Conservation (phyloP, 2,329 filamentous ascomycete genomes). For the Calonectria pseudoreteaudii region DNA sequence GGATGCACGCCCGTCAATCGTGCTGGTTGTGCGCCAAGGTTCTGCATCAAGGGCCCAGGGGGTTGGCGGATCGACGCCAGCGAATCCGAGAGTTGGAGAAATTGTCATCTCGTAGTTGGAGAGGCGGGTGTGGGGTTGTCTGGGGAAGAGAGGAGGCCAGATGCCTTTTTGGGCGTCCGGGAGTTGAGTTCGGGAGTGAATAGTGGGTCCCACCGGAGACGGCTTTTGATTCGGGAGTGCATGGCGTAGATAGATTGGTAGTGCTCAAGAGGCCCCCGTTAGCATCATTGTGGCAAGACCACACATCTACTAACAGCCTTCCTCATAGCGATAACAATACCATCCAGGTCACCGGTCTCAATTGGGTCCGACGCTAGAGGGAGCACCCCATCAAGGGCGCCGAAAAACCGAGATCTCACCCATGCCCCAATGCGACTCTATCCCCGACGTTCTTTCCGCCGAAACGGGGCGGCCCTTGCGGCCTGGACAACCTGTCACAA, state of each 20-base stretch:
- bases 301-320: neutral
- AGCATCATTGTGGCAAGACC: neutral
- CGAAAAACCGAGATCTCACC: constrained; percentile 18
- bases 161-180: constrained; percentile 42
- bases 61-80: constrained; percentile 21
- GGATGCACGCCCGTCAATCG: neutral
- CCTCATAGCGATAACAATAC: neutral
- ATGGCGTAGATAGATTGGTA: constrained; percentile 1
- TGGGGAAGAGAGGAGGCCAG: constrained; percentile 40
- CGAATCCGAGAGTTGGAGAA: constrained; percentile 21
- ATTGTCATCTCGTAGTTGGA: constrained; percentile 33
- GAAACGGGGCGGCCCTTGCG: neutral
- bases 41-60: constrained; percentile 9
- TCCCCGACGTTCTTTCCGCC: neutral
- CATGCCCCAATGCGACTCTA: neutral
- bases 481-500: neutral
- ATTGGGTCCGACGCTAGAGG: neutral
- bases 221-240: constrained; percentile 41
- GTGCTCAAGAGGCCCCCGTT: neutral
- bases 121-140: constrained; percentile 39
- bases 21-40: neutral
- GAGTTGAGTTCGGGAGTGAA: constrained; percentile 45
- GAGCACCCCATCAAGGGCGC: constrained; percentile 13
- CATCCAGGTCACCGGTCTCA: neutral
- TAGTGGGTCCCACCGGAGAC: constrained; percentile 32